Evolutionary conservation across 768 basidiomycete species (phyloP).

Genomic region (Leccinum uliginosum): DNA sequence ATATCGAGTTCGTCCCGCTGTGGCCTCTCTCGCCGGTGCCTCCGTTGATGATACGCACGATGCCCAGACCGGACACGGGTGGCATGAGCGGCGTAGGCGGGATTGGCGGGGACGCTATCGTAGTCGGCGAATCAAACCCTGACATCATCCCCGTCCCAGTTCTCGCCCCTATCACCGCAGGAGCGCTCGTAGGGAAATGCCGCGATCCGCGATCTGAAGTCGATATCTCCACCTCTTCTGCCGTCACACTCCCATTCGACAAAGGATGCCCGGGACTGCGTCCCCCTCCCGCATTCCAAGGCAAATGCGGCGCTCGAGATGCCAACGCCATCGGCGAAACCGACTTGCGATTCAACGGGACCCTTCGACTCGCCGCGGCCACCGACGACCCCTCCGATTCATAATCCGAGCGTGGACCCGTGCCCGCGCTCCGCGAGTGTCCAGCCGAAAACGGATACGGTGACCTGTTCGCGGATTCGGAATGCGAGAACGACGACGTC

Average conservation of each 20-base stretch:
- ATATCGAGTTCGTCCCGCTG: constrained; percentile 26
- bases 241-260: constrained; percentile 15
- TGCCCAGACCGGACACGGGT: constrained; percentile 5
- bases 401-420: constrained; percentile 41
- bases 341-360: constrained; percentile 63
- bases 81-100: constrained; percentile 37
- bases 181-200: background rate
- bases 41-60: constrained; percentile 28
- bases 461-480: constrained; percentile 39
- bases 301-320: constrained; percentile 36
- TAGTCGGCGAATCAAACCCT: constrained; percentile 36
- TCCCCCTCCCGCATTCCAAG: constrained; percentile 33
- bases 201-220: constrained; percentile 29
- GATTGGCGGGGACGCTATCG: constrained; percentile 35
- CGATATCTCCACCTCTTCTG: constrained; percentile 21
- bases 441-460: constrained; percentile 22
- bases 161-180: background rate
- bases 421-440: constrained; percentile 14
- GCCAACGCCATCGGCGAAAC: constrained; percentile 69
- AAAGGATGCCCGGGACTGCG: constrained; percentile 22
- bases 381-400: constrained; percentile 47
- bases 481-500: constrained; percentile 57
- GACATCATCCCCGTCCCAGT: constrained; percentile 7
- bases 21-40: constrained; percentile 18
- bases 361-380: constrained; percentile 42